A percentile compares a stretch with the other conserved stretches of the same genome.
These are phyloP conservation scores for Metschnikowia cubensis DNA, from an alignment of 805 yeast species.

Conservation along the genomic window DNA sequence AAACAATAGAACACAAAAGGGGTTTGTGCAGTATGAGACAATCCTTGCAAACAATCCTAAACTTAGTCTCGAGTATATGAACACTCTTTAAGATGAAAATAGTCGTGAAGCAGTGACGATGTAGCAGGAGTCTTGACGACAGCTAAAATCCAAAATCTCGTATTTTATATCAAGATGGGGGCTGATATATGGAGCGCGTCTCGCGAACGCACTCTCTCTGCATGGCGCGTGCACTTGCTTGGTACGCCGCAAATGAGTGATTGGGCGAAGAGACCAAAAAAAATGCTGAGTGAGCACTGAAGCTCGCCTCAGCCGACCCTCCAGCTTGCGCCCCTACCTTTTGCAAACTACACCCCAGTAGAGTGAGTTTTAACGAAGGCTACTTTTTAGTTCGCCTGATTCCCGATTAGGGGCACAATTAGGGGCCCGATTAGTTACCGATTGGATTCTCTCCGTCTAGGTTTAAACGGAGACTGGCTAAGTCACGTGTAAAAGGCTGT, in stretches of 20 bases:
- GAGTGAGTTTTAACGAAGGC: too few species aligned
- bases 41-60: neutral
- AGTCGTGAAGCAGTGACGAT: neutral
- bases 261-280: too few species aligned
- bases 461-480: too few species aligned
- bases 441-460: too few species aligned
- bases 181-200: neutral
- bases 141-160: neutral
- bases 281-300: too few species aligned
- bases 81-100: neutral
- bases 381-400: too few species aligned
- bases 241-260: neutral
- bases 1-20: neutral
- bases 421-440: too few species aligned
- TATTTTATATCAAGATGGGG: neutral
- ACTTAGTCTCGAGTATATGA: neutral
- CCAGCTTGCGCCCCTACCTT: too few species aligned
- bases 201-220: conserved; percentile 1
- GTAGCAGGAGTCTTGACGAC: neutral
- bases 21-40: neutral
- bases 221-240: neutral
- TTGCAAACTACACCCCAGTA: too few species aligned
- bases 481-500: too few species aligned
- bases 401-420: too few species aligned
- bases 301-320: too few species aligned